Percentiles rank a stretch among this genome's conserved stretches.
Evolutionary conservation across 352 stramenopile species (phyloP).

Genomic region (Pythium chondricola): DNA sequence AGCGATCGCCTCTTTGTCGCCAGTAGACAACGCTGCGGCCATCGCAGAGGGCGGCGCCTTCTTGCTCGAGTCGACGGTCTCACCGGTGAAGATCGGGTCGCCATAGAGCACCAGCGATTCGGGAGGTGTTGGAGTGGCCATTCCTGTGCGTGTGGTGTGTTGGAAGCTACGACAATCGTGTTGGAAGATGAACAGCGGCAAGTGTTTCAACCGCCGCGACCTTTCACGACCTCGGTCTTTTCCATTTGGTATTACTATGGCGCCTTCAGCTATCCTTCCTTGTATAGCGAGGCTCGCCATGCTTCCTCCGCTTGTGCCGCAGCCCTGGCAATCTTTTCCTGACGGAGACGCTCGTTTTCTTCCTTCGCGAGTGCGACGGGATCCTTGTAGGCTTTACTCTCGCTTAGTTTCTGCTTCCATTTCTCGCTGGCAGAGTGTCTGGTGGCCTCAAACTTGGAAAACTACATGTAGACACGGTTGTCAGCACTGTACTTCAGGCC

Average conservation of each 20-base stretch:
- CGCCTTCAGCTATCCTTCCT: constrained; percentile 9
- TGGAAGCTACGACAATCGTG: too few relatives aligned
- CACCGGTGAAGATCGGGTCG: constrained; percentile 87
- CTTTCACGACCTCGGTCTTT: constrained; percentile 16
- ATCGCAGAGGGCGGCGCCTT: constrained; percentile 23
- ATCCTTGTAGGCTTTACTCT: constrained; percentile 37
- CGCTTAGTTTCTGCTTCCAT: constrained; percentile 38
- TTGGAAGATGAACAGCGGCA: too few relatives aligned
- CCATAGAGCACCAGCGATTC: constrained; percentile 88
- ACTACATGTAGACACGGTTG: constrained; percentile 9
- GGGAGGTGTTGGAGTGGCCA: constrained; percentile 60
- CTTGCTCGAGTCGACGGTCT: constrained; percentile 59
- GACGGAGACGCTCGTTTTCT: constrained; percentile 32
- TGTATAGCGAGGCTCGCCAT: constrained; percentile 9
- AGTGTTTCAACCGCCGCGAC: constrained; percentile 35
- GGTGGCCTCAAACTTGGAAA: constrained; percentile 16
- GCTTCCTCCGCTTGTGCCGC: constrained; percentile 13
- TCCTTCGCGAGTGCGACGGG: constrained; percentile 51
- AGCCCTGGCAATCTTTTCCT: constrained; percentile 32
- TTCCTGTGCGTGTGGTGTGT: too few relatives aligned
- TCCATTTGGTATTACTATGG: background rate
- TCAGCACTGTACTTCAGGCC: too few relatives aligned
- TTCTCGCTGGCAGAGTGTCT: constrained; percentile 34
- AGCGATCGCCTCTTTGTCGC: constrained; percentile 38
- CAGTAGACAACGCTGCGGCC: constrained; percentile 5